Conservation (phyloP, 768 basidiomycete genomes). For the Tremella mesenterica region DNA sequence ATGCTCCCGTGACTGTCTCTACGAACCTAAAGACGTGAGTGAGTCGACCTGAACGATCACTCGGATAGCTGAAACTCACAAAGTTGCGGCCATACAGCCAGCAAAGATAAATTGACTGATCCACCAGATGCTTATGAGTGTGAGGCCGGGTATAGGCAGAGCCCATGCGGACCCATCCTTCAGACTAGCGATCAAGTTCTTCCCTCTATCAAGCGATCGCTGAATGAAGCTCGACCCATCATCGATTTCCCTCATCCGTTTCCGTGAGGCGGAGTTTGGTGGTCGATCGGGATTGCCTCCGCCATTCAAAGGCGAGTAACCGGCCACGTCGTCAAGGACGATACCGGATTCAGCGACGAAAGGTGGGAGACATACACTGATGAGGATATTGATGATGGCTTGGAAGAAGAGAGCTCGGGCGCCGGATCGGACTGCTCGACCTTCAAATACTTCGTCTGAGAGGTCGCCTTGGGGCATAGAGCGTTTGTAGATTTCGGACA, state of each 20-base stretch:
- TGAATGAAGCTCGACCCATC: not conserved
- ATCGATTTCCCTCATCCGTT: not conserved
- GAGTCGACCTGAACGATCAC: too few relatives aligned
- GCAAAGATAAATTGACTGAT: constrained; percentile 66
- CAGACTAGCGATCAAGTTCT: constrained; percentile 8
- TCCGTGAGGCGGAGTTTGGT: not conserved
- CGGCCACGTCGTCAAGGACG: constrained; percentile 4
- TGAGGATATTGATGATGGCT: constrained; percentile 58
- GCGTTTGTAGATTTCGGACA: constrained; percentile 72
- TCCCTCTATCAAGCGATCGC: not conserved
- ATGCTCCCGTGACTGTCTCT: constrained; percentile 61
- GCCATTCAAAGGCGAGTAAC: constrained; percentile 12
- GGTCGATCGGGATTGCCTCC: not conserved
- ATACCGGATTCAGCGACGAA: constrained; percentile 46
- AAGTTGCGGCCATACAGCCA: constrained; percentile 67
- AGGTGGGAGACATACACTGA: constrained; percentile 64
- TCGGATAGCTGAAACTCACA: constrained; percentile 51
- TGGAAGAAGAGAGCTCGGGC: constrained; percentile 74
- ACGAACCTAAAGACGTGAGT: constrained; percentile 56
- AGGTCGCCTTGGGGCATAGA: constrained; percentile 41
- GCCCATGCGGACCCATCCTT: constrained; percentile 13
- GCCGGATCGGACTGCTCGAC: constrained; percentile 70
- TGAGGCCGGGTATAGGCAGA: constrained; percentile 42
- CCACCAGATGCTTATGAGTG: constrained; percentile 57
- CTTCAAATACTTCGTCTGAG: constrained; percentile 45